These are phyloP conservation scores for Agrocybe pediades DNA, from an alignment of 768 basidiomycete species.

Conservation along the genomic window DNA sequence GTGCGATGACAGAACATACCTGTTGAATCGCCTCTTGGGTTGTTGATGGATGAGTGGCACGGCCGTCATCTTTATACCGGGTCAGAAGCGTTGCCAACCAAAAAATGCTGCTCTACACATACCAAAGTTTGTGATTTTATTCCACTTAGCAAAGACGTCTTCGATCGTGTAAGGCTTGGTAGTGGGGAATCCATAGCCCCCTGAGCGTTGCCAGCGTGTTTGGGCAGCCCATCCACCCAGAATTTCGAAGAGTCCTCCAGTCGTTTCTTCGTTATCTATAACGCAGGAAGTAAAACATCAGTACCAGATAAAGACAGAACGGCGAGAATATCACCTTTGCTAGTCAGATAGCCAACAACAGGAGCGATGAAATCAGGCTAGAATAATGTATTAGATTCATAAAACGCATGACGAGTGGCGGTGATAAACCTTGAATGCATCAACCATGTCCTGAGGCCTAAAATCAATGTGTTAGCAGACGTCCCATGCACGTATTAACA, in stretches of 20 bases:
- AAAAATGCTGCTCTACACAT: constrained; percentile 21
- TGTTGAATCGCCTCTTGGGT: constrained; percentile 78
- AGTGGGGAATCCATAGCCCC: constrained; percentile 86
- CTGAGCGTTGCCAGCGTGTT: constrained; percentile 90
- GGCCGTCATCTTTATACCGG: constrained; percentile 61
- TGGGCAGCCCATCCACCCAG: constrained; percentile 91
- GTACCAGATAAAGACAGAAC: neutral
- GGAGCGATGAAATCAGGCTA: constrained; percentile 93
- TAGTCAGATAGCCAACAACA: constrained; percentile 86
- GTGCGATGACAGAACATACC: constrained; percentile 35
- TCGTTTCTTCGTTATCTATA: constrained; percentile 68
- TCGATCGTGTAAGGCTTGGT: constrained; percentile 78
- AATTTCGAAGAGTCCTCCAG: constrained; percentile 82
- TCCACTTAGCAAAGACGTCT: constrained; percentile 79
- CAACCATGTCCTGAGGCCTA: constrained; percentile 83
- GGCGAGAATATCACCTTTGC: constrained; percentile 47
- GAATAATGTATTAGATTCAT: neutral
- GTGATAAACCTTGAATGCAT: constrained; percentile 75
- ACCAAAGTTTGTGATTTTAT: constrained; percentile 84
- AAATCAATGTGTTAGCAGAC: neutral
- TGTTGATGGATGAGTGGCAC: constrained; percentile 79
- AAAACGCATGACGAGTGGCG: neutral
- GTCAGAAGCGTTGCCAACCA: neutral
- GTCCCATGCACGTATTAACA: neutral
- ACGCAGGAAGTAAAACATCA: neutral